Percentiles rank a stretch among this genome's conserved stretches.
Conservation (phyloP, 352 stramenopile genomes). For the Globisporangium viniferum region DNA sequence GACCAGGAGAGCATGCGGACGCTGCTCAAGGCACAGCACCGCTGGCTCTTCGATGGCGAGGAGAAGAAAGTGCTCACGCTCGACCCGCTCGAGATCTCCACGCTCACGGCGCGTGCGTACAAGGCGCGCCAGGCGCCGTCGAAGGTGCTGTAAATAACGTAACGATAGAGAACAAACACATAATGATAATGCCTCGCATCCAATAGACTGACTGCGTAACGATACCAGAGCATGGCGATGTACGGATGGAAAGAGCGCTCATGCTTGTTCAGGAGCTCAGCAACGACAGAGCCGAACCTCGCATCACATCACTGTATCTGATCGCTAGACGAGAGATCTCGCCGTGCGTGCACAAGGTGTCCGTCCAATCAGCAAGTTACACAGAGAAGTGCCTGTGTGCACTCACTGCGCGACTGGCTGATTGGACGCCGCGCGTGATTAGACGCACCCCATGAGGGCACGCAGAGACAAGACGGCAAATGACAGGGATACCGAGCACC, state of each 20-base stretch:
- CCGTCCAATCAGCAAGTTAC: neutral
- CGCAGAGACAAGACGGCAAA: neutral
- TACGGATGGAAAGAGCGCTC: no score
- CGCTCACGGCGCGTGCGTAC: conserved; percentile 14
- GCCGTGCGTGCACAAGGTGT: neutral
- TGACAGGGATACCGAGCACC: no score
- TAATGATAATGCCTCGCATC: neutral
- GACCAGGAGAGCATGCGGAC: conserved; percentile 27
- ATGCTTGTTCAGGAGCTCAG: no score
- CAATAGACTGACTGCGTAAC: conserved; percentile 1
- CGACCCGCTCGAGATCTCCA: conserved; percentile 20
- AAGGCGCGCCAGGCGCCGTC: conserved; percentile 1
- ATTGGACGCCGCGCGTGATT: conserved; percentile 9
- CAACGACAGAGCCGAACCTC: no score
- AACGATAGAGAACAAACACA: neutral
- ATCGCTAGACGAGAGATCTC: no score
- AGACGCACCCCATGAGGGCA: neutral
- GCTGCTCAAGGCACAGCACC: conserved; percentile 23
- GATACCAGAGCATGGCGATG: no score
- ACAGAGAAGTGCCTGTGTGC: no score
- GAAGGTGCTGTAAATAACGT: conserved; percentile 13
- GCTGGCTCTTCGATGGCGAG: conserved; percentile 24
- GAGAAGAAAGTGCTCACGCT: conserved; percentile 24
- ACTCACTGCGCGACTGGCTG: neutral
- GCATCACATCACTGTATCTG: no score